Percentiles rank a stretch among this genome's conserved stretches.
Conservation (phyloP, 495 filamentous ascomycete species). For the Aspergillus steynii region DNA sequence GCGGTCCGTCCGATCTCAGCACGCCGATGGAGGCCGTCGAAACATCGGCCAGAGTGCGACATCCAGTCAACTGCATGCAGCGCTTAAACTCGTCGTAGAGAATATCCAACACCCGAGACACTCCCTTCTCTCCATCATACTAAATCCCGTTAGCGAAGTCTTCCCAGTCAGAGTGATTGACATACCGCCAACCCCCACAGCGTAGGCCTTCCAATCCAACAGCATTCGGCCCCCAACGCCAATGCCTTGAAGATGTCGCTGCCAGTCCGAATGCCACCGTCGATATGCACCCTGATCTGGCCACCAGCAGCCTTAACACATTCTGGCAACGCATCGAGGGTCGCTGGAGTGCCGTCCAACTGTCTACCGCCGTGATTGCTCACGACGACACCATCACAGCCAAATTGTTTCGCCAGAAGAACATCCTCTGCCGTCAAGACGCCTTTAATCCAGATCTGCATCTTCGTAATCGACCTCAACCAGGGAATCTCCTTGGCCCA, state of each 20-base stretch:
- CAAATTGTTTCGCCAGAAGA: constrained; percentile 52
- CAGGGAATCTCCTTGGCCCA: constrained; percentile 70
- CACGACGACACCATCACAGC: constrained; percentile 66
- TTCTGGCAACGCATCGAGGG: constrained; percentile 76
- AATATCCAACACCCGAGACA: constrained; percentile 40
- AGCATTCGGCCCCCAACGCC: constrained; percentile 72
- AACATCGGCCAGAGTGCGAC: constrained; percentile 48
- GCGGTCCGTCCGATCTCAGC: constrained; percentile 38
- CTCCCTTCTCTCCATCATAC: constrained; percentile 43
- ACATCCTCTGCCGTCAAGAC: constrained; percentile 85
- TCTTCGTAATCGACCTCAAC: constrained; percentile 62
- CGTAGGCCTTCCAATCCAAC: constrained; percentile 63
- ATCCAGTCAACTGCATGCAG: constrained; percentile 53
- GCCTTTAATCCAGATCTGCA: constrained; percentile 81
- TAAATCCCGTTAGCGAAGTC: constrained; percentile 4
- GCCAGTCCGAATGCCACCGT: constrained; percentile 77
- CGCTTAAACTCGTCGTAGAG: constrained; percentile 51
- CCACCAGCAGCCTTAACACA: constrained; percentile 73
- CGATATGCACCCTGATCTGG: constrained; percentile 73
- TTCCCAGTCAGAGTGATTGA: background rate
- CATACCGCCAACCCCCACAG: constrained; percentile 15
- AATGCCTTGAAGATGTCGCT: constrained; percentile 83
- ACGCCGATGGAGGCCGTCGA: constrained; percentile 37
- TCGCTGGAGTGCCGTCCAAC: constrained; percentile 77
- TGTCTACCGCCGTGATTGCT: constrained; percentile 42